Percentiles rank a stretch among this genome's conserved stretches.
Evolutionary conservation across 2,329 filamentous ascomycete genomes (phyloP).

Genomic region (Neonectria neomacrospora): DNA sequence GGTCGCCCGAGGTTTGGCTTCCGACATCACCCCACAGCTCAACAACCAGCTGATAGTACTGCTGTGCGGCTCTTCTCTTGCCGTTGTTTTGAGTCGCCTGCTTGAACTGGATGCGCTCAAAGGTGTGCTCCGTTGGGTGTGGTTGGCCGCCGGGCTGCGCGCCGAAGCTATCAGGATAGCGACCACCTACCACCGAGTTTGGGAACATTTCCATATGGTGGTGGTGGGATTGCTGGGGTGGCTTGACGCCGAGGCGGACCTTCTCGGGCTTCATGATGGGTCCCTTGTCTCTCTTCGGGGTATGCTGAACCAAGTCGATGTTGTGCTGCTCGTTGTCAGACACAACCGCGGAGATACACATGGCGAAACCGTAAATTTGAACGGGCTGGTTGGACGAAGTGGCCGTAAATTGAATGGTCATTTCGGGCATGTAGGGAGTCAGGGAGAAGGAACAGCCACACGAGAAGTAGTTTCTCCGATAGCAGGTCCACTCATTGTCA

Average conservation of each 20-base stretch:
- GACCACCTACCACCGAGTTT: constrained; percentile 46
- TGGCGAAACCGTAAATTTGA: constrained; percentile 78
- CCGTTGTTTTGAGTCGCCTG: constrained; percentile 94
- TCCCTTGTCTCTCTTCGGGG: constrained; percentile 90
- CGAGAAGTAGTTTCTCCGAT: constrained; percentile 90
- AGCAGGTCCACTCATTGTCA: constrained; percentile 91
- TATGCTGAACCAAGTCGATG: constrained; percentile 90
- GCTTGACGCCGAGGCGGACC: constrained; percentile 75
- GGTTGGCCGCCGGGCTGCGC: constrained; percentile 47
- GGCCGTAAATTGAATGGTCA: constrained; percentile 63
- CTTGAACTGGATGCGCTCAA: constrained; percentile 95
- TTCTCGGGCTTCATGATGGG: constrained; percentile 80
- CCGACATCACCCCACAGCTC: constrained; percentile 81
- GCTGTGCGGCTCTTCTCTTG: constrained; percentile 88
- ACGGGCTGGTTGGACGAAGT: constrained; percentile 65
- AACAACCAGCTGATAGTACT: constrained; percentile 91
- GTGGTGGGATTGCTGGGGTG: constrained; percentile 61
- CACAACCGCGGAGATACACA: constrained; percentile 86
- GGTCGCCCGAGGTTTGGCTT: constrained; percentile 54
- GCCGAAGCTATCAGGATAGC: constrained; percentile 57
- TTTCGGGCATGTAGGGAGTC: constrained; percentile 63
- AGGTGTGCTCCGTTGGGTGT: constrained; percentile 68
- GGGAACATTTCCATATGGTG: constrained; percentile 60
- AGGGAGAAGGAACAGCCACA: constrained; percentile 83
- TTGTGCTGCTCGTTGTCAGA: constrained; percentile 79